Conservation (phyloP, 768 basidiomycete genomes). For the Podaxis pistillaris region DNA sequence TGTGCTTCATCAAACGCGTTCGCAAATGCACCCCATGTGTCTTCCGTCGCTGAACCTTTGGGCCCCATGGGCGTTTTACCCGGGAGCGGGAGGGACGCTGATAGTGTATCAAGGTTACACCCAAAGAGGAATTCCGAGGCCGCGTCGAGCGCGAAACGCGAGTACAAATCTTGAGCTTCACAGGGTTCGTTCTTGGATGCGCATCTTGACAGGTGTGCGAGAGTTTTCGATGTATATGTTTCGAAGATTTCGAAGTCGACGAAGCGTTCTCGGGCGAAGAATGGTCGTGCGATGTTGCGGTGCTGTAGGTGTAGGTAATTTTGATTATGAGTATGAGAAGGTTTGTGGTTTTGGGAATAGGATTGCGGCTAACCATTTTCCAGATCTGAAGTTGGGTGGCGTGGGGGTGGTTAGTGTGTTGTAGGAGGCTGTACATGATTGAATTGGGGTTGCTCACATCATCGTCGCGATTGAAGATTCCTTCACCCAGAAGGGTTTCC, state of each 20-base stretch:
- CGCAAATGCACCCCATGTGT: slow-evolving; percentile 62
- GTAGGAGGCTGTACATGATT: slow-evolving; percentile 6
- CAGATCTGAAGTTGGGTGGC: slow-evolving; percentile 40
- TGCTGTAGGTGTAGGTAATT: slow-evolving; percentile 40
- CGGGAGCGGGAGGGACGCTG: slow-evolving; percentile 49
- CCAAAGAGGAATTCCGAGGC: slow-evolving; percentile 77
- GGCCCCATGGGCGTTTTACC: slow-evolving; percentile 44
- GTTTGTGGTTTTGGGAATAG: not conserved
- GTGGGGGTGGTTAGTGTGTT: not conserved
- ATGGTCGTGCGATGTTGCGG: slow-evolving; percentile 65
- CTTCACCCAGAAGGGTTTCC: slow-evolving; percentile 66
- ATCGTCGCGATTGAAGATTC: slow-evolving; percentile 79
- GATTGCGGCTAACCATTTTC: slow-evolving; percentile 51
- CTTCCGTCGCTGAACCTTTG: slow-evolving; percentile 60
- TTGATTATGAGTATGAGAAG: not conserved
- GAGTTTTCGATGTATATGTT: slow-evolving; percentile 43
- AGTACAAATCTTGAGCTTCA: slow-evolving; percentile 68
- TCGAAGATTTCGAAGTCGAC: slow-evolving; percentile 72
- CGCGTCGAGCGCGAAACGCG: slow-evolving; percentile 68
- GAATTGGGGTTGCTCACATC: slow-evolving; percentile 38
- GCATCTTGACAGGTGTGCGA: slow-evolving; percentile 46
- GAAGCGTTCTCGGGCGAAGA: slow-evolving; percentile 71
- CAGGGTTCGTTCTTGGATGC: slow-evolving; percentile 39
- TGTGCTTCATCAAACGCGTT: slow-evolving; percentile 60
- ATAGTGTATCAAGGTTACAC: slow-evolving; percentile 58